Percentiles rank a stretch among this genome's conserved stretches.
phyloP scores from a whole-genome alignment of 768 basidiomycete genomes.

The Lenzites betulinus region DNA sequence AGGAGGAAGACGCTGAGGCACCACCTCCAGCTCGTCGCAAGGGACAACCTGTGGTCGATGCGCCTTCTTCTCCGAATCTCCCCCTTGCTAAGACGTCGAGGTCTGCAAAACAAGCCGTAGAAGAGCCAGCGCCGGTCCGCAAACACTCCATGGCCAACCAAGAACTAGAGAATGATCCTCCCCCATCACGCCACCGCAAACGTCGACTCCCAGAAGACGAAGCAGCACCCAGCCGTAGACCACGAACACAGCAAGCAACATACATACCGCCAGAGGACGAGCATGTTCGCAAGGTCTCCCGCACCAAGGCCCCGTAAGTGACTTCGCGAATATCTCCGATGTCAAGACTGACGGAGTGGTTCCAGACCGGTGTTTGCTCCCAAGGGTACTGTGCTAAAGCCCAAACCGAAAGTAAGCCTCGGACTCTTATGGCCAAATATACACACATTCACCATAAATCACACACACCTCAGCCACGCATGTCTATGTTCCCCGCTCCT shows the following conservation, averaged over 20 bases:
- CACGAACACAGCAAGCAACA: neutral
- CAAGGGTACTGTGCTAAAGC: slow-evolving; percentile 11
- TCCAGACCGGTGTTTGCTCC: slow-evolving; percentile 2
- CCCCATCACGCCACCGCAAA: neutral
- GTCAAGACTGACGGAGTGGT: neutral
- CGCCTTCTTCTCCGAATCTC: neutral
- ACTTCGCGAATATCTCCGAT: neutral
- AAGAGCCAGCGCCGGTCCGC: too few species aligned
- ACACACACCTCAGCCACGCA: slow-evolving; percentile 20
- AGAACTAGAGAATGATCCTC: neutral
- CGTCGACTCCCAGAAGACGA: neutral
- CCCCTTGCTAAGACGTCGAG: neutral
- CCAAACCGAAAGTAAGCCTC: slow-evolving; percentile 15
- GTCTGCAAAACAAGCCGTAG: neutral
- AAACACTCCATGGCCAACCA: too few species aligned
- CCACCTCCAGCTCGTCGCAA: neutral
- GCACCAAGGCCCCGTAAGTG: slow-evolving; percentile 5
- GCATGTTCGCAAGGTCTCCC: neutral
- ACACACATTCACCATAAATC: neutral
- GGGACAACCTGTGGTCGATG: too few species aligned
- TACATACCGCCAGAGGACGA: neutral
- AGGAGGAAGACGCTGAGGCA: neutral
- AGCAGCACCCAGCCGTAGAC: neutral
- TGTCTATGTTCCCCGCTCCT: slow-evolving; percentile 29
- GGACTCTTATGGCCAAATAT: too few species aligned